Evolutionary conservation across 495 filamentous ascomycete species (phyloP).

Genomic region (Xylaria flabelliformis): DNA sequence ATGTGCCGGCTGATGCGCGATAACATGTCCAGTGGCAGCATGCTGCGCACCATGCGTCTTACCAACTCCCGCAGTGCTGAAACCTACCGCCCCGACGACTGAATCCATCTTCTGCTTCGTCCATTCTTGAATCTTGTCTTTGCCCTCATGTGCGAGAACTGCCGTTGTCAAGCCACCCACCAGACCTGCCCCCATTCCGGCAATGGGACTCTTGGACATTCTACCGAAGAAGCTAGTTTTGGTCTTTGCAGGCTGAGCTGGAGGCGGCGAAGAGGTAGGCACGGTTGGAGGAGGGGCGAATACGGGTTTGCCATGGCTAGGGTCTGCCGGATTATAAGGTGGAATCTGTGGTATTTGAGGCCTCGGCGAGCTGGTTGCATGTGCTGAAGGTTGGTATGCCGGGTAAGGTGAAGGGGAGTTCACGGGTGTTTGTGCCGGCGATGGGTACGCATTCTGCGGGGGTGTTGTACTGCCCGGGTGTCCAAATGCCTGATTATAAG

Average conservation of each 20-base stretch:
- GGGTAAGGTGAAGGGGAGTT: conserved; percentile 1
- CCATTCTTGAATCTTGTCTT: conserved; percentile 25
- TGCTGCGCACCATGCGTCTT: conserved; percentile 9
- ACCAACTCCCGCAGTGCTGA: conserved; percentile 3
- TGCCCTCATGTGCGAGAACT: conserved; percentile 21
- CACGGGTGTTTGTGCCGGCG: conserved; percentile 20
- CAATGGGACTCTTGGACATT: conserved; percentile 21
- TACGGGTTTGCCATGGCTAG: not conserved
- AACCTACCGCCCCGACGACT: conserved; percentile 8
- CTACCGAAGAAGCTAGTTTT: conserved; percentile 20
- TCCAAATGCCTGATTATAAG: conserved; percentile 1
- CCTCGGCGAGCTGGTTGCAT: not conserved
- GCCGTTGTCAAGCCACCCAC: conserved; percentile 12
- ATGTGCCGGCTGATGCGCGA: conserved; percentile 4
- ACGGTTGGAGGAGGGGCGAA: conserved; percentile 17
- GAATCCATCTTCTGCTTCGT: conserved; percentile 24
- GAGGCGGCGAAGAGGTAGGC: not conserved
- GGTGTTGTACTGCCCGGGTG: not conserved
- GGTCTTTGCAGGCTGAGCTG: conserved; percentile 7
- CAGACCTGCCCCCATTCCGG: conserved; percentile 11
- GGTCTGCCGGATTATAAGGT: conserved; percentile 21
- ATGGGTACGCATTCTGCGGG: conserved; percentile 15
- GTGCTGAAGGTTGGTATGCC: not conserved
- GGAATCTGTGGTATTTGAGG: conserved; percentile 24
- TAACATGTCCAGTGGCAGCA: not conserved